These are phyloP conservation scores for Theobroma grandiflorum DNA, from an alignment of 441 rosid species.

Conservation along the genomic window DNA sequence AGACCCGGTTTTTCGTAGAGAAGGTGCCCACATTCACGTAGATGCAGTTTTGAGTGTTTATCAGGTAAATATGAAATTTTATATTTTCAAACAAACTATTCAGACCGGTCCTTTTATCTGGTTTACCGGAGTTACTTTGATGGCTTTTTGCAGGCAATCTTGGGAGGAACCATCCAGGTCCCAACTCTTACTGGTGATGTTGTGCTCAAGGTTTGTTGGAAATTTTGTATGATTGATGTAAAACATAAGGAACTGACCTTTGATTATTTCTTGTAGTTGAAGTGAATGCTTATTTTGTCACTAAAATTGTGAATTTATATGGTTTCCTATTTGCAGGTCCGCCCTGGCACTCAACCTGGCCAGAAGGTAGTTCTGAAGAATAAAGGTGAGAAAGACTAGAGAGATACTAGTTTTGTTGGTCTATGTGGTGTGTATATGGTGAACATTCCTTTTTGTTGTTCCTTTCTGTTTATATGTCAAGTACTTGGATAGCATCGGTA, in stretches of 20 bases:
- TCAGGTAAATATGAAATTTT: slow-evolving; percentile 60
- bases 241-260: background rate
- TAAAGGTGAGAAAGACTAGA: slow-evolving; percentile 64
- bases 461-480: background rate
- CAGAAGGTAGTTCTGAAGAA: slow-evolving; percentile 97
- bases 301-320: background rate
- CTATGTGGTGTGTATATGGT: background rate
- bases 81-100: background rate
- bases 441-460: background rate
- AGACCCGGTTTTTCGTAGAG: slow-evolving; percentile 98
- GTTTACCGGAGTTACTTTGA: slow-evolving; percentile 3
- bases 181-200: slow-evolving; percentile 98
- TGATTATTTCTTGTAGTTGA: slow-evolving; percentile 2
- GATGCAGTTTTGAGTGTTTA: slow-evolving; percentile 82
- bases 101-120: background rate
- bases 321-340: slow-evolving; percentile 62
- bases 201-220: slow-evolving; percentile 76
- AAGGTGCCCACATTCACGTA: slow-evolving; percentile 90
- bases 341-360: slow-evolving; percentile 97
- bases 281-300: slow-evolving; percentile 2
- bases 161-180: slow-evolving; percentile 98
- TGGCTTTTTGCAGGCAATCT: slow-evolving; percentile 73
- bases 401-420: background rate
- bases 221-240: slow-evolving; percentile 21
- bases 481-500: background rate